Base-by-base conservation (phyloP, 805 yeast genomes). In the Naumovozyma dairenensis region DNA sequence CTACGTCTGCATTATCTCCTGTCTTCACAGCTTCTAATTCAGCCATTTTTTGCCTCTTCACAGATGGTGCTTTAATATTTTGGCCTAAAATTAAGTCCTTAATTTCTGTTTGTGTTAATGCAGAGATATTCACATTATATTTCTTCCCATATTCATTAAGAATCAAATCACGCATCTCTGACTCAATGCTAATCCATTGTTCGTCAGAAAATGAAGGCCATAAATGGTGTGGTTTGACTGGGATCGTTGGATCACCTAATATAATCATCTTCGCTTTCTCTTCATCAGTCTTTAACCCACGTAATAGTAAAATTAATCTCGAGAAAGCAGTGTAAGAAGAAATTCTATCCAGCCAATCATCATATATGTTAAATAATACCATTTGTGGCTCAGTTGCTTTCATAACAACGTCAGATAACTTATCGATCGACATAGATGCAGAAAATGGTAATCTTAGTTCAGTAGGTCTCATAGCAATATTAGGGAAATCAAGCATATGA, bases 401-500 rank as follows among this genome's bases (percentile, higher is more conserved):
- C 58, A 80, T 62, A 7, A 92, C 89, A 33, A 83, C 64, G 38
- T 83, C 84, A 1, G 80, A 72, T 29, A 92, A 58, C 49, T 83
- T 84, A 37, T 81, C 92, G 37, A 89, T 72, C 51, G 79, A 74
- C 67, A 92, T 59, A 0, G 94, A 83, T 1, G 94, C 77, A 19
- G 80, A 79, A 64, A 92, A 92, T 14, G 99, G 98, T 39, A 92
- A 61, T 45, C 79, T 80, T 35, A 92, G 63, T 54, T 92, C 97
- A 1, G 95, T 80, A 2, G 94, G 84, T 34, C 96, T 71, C 21
- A 92, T 80, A 0, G 89, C 72, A 32, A 86, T 80, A 55, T 85
- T 86, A 14, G 96, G 96, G 66, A 87, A 92, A 55, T 92, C 97
- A 35, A 89, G 70, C 94, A 92, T 83, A 49, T 92, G 97, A 21